phyloP scores from a whole-genome alignment of 108 stramenopile species.

The Nannochloropsis gaditana region DNA sequence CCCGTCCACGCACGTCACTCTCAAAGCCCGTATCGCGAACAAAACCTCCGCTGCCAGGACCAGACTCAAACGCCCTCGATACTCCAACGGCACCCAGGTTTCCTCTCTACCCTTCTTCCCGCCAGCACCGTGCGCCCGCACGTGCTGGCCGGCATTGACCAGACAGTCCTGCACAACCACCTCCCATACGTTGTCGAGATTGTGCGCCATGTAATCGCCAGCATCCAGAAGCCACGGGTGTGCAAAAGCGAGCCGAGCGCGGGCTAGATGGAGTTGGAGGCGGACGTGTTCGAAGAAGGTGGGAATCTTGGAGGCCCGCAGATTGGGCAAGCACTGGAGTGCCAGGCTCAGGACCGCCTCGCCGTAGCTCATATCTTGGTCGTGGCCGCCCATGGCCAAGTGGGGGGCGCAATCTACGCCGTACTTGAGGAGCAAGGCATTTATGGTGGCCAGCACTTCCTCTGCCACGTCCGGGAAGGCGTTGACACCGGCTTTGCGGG shows the following conservation, averaged over 20 bases:
- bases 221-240: neutral
- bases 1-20: neutral
- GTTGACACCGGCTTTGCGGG: neutral
- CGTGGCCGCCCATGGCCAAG: neutral
- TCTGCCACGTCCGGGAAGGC: neutral
- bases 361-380: neutral
- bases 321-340: neutral
- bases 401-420: neutral
- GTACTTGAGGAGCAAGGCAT: neutral
- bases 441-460: neutral
- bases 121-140: neutral
- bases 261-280: neutral
- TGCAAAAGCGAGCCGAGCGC: neutral
- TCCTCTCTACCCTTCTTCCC: neutral
- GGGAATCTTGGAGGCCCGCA: neutral
- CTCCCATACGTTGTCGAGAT: neutral
- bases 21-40: neutral
- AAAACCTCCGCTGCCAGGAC: constrained; percentile 2
- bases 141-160: neutral
- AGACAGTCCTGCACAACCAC: neutral
- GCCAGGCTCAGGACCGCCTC: neutral
- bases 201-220: neutral
- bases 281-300: constrained; percentile 17
- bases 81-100: neutral
- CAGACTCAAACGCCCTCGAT: neutral